phyloP scores from a whole-genome alignment of 2,329 filamentous ascomycete species.

The Aspergillus chevalieri region DNA sequence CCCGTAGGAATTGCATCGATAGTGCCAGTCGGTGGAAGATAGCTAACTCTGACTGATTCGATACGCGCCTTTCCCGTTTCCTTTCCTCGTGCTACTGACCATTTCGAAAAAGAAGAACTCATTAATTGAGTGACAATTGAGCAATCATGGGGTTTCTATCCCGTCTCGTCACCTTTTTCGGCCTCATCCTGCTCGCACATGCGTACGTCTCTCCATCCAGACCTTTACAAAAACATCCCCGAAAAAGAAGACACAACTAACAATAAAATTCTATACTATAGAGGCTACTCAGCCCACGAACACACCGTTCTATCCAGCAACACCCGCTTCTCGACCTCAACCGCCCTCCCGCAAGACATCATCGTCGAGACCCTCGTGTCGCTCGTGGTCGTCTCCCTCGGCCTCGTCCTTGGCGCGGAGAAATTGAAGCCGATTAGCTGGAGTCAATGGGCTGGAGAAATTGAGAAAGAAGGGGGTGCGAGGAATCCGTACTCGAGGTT shows the following conservation, averaged over 20 bases:
- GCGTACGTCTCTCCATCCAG: conserved; percentile 57
- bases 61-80: not conserved
- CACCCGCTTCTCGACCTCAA: conserved; percentile 36
- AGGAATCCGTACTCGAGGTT: conserved; percentile 75
- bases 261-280: conserved; percentile 33
- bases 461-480: conserved; percentile 60
- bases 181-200: conserved; percentile 73
- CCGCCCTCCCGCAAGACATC: conserved; percentile 74
- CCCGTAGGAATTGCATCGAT: not conserved
- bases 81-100: not conserved
- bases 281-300: conserved; percentile 94
- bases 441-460: conserved; percentile 69
- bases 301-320: conserved; percentile 68
- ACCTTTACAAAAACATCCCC: not conserved
- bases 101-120: not conserved
- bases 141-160: conserved; percentile 64
- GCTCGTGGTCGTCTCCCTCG: conserved; percentile 71
- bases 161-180: conserved; percentile 64
- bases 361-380: conserved; percentile 77
- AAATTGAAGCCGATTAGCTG: conserved; percentile 79
- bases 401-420: conserved; percentile 72
- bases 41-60: conserved; percentile 5
- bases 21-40: conserved; percentile 1
- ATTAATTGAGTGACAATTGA: not conserved
- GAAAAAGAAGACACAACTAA: not conserved